Evolutionary conservation across 495 filamentous ascomycete genomes (phyloP), one percentile per base, ranked within the genome.

Genomic region (Hypoxylon cercidicola): DNA sequence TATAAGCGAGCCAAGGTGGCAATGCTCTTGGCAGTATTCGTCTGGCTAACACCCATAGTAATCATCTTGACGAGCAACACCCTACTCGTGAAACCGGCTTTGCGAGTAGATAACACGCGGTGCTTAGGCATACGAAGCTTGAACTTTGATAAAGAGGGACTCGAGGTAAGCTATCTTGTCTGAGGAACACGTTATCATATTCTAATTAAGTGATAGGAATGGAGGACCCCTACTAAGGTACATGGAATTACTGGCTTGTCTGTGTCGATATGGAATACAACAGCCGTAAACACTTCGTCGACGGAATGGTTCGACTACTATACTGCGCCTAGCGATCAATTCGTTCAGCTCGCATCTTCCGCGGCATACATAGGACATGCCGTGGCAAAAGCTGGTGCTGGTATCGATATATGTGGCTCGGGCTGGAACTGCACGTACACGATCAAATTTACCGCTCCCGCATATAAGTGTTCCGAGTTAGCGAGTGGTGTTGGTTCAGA

Each of bases 51-150:
- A 7, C 75, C 75, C 0, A 53, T 79, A 23, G 37, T 75, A 21
- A 72, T 79, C 18, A 73, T 79, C 49, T 66, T 77, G 46, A 77
- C 75, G 1, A 66, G 72, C 1, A 77, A 77, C 37, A 79, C 75
- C 3, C 69, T 79, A 1, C 68, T 70, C 0, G 73, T 79, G 4
- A 70, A 70, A 37, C 64, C 64, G 3, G 57, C 53, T 16, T 53
- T 59, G 16, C 30, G 43, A 0, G 20, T 48, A 1, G 52, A 62
- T 8, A 41, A 58, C 16, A 62, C 55, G 8, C 65, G 13, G 20
- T 79, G 77, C 15, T 57, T 56, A 1, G 68, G 69, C 3, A 65
- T 77, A 1, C 66, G 74, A 12, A 75, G 70, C 0, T 58, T 79
- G 8, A 79, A 77, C 63, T 75, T 79, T 18, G 61, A 69, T 0